Evolutionary conservation across 23 red algal genomes (phyloP).

Genomic region (Porphyridium purpureum): DNA sequence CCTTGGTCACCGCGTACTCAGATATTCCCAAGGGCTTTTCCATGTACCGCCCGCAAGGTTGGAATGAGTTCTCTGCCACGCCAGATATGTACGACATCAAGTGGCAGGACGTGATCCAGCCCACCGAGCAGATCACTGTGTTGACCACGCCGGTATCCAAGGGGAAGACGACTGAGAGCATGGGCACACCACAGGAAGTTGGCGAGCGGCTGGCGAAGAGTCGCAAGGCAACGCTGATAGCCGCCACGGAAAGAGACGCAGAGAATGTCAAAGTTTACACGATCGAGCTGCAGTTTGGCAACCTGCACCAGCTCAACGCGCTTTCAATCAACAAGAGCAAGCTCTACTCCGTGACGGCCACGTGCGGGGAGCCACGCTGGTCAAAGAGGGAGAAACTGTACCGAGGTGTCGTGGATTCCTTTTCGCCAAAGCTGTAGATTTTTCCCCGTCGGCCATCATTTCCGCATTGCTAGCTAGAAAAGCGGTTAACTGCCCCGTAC

Average conservation of each 20-base stretch:
- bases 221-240: conserved; percentile 33
- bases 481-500: too few relatives aligned
- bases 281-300: conserved; percentile 53
- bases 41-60: conserved; percentile 64
- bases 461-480: too few relatives aligned
- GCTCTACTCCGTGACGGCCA: conserved; percentile 75
- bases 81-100: conserved; percentile 87
- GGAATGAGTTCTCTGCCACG: conserved; percentile 90
- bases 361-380: conserved; percentile 54
- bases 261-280: conserved; percentile 51
- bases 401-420: conserved; percentile 40
- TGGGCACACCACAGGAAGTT: conserved; percentile 49
- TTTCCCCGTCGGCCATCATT: too few relatives aligned
- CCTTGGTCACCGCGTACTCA: conserved; percentile 55
- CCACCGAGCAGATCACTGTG: conserved; percentile 81
- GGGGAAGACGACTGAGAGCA: conserved; percentile 25
- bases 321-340: conserved; percentile 60
- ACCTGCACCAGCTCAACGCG: conserved; percentile 50
- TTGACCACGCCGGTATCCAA: conserved; percentile 39
- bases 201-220: conserved; percentile 34
- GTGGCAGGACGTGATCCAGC: conserved; percentile 96
- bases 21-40: conserved; percentile 81
- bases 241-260: conserved; percentile 19
- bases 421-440: conserved; percentile 68
- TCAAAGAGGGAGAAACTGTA: conserved; percentile 64